These are phyloP conservation scores for Centella asiatica DNA, from an alignment of 129 eudicot genomes.

Conservation along the genomic window DNA sequence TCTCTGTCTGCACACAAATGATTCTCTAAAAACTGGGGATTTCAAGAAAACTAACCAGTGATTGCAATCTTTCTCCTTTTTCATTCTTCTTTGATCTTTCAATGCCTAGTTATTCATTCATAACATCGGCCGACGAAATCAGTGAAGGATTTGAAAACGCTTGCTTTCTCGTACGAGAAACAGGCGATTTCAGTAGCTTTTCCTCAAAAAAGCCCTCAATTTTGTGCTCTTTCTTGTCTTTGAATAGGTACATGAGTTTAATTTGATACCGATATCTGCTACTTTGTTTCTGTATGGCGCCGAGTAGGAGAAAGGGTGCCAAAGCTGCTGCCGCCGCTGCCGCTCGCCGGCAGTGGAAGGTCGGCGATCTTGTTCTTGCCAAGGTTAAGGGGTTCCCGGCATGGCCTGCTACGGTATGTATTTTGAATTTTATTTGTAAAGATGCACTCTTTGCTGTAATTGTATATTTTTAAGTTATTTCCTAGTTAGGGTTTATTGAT, in stretches of 20 bases:
- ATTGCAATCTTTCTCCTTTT: constrained; percentile 16
- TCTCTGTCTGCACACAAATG: not conserved
- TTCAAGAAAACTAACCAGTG: not conserved
- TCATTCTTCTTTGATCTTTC: constrained; percentile 24
- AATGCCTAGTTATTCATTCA: constrained; percentile 32
- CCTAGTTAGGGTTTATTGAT: too few relatives aligned
- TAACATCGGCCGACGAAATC: constrained; percentile 13
- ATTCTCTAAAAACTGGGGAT: not conserved
- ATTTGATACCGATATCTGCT: too few relatives aligned
- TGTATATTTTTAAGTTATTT: too few relatives aligned
- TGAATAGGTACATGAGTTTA: constrained; percentile 8
- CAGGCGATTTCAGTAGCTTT: constrained; percentile 18
- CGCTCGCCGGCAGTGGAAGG: constrained; percentile 81
- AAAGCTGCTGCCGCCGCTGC: constrained; percentile 84
- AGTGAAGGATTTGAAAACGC: constrained; percentile 20
- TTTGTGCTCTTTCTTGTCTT: constrained; percentile 6
- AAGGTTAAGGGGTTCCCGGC: constrained; percentile 97
- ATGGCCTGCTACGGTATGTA: constrained; percentile 93
- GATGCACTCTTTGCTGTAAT: too few relatives aligned
- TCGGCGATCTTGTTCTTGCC: constrained; percentile 96
- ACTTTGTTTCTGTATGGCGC: constrained; percentile 50
- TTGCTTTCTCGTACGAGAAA: constrained; percentile 9
- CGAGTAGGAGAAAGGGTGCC: constrained; percentile 74
- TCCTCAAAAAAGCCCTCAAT: constrained; percentile 10
- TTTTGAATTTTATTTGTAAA: not conserved